Percentiles rank a stretch among this genome's conserved stretches.
Evolutionary conservation across 345 rosid species (phyloP).

Genomic region (Citrus unshiu): DNA sequence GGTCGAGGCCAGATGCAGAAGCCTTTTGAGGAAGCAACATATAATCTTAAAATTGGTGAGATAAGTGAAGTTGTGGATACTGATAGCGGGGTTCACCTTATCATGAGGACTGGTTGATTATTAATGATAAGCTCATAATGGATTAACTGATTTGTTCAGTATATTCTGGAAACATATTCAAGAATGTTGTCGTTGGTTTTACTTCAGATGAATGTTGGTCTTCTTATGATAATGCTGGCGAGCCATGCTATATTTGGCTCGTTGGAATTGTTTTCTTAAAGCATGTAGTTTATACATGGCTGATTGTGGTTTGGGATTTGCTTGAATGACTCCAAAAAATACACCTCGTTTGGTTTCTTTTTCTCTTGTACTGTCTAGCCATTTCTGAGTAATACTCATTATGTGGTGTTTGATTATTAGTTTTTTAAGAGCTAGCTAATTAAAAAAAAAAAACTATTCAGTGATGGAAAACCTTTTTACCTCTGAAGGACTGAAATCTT

Average conservation of each 20-base stretch:
- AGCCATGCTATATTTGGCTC: background rate
- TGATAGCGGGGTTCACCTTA: slow-evolving; percentile 91
- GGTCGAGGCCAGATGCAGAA: slow-evolving; percentile 96
- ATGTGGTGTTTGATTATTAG: background rate
- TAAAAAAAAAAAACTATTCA: too few relatives aligned
- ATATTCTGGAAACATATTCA: background rate
- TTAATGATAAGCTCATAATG: background rate
- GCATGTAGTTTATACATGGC: background rate
- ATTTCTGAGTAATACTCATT: background rate
- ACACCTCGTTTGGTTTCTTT: background rate
- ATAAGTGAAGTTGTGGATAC: slow-evolving; percentile 89
- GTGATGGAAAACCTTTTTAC: too few relatives aligned
- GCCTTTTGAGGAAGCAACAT: slow-evolving; percentile 91
- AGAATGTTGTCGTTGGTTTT: slow-evolving; percentile 10
- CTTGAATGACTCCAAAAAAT: slow-evolving; percentile 6
- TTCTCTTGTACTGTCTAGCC: background rate
- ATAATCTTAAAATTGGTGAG: slow-evolving; percentile 74
- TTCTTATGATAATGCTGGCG: background rate
- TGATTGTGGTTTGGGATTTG: slow-evolving; percentile 5
- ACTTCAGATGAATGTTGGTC: background rate
- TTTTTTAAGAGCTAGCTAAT: background rate
- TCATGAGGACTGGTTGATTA: slow-evolving; percentile 72
- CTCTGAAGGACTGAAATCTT: too few relatives aligned
- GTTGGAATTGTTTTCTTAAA: background rate
- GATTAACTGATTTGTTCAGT: slow-evolving; percentile 2